These are phyloP conservation scores for Pseudoscleropodium purum DNA, from an alignment of 225 moss, liverwort and hornwort genomes.

Conservation along the genomic window DNA sequence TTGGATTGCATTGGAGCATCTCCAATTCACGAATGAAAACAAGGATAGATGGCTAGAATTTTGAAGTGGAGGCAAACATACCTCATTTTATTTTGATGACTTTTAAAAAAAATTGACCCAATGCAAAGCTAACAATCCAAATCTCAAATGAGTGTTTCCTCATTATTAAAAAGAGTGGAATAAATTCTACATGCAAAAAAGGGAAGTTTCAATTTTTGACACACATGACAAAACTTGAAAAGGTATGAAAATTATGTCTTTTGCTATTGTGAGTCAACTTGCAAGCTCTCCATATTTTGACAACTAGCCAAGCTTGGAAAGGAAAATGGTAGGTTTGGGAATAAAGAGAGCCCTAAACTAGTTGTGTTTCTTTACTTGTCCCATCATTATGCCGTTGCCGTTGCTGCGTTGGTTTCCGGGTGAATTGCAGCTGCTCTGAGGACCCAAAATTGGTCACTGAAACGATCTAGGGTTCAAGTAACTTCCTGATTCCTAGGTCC, in stretches of 20 bases:
- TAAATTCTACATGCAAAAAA: not conserved
- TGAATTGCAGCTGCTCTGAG: not conserved
- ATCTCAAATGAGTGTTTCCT: not conserved
- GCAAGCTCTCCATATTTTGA: not conserved
- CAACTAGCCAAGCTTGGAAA: not conserved
- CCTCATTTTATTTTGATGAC: not conserved
- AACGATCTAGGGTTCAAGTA: not conserved
- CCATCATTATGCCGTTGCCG: too few relatives aligned
- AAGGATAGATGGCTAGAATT: too few relatives aligned
- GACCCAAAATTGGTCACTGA: not conserved
- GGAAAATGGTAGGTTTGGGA: not conserved
- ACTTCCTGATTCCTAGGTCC: not conserved
- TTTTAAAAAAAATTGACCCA: not conserved
- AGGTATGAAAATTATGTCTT: not conserved
- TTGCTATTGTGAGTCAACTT: not conserved
- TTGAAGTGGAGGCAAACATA: rapidly evolving
- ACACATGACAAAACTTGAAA: not conserved
- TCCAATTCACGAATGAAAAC: rapidly evolving
- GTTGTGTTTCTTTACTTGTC: not conserved
- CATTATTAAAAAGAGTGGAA: not conserved
- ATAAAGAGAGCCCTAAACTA: not conserved
- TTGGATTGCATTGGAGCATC: too few relatives aligned
- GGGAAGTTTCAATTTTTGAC: not conserved
- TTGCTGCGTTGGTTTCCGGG: not conserved
- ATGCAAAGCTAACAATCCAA: not conserved